phyloP scores from a whole-genome alignment of 345 rosid species.

The Dipteronia sinensis region DNA sequence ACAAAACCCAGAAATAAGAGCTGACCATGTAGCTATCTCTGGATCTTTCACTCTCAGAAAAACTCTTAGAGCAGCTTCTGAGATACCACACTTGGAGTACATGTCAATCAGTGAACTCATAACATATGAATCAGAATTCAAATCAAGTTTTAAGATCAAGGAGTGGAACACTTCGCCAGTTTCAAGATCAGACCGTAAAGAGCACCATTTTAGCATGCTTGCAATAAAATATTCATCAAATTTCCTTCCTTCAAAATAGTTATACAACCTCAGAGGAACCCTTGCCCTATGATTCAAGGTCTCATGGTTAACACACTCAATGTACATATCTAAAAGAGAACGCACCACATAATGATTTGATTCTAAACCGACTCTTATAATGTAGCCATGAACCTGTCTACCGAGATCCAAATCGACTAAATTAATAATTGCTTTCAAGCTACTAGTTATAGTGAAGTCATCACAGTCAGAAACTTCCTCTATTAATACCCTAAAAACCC shows the following conservation, averaged over 20 bases:
- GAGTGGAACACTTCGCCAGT: conserved; percentile 27
- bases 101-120: conserved; percentile 30
- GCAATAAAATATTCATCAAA: conserved; percentile 21
- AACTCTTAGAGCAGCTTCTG: conserved; percentile 27
- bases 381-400: conserved; percentile 31
- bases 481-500: conserved; percentile 23
- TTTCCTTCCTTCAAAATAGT: conserved; percentile 20
- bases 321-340: conserved; percentile 39
- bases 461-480: conserved; percentile 26
- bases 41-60: conserved; percentile 21
- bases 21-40: conserved; percentile 24
- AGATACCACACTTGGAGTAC: conserved; percentile 34
- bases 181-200: conserved; percentile 24
- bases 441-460: conserved; percentile 33
- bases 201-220: conserved; percentile 38
- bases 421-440: conserved; percentile 31
- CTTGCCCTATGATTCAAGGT: conserved; percentile 12
- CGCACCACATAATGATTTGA: conserved; percentile 21
- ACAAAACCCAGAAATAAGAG: conserved; percentile 25
- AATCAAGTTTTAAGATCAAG: conserved; percentile 22
- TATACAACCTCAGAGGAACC: conserved; percentile 24
- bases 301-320: conserved; percentile 19
- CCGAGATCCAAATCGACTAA: conserved; percentile 26
- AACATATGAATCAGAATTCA: conserved; percentile 26
- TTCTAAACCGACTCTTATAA: conserved; percentile 25